Base-by-base conservation (phyloP, 2,329 filamentous ascomycete species). In the Fusarium lyarnte region DNA sequence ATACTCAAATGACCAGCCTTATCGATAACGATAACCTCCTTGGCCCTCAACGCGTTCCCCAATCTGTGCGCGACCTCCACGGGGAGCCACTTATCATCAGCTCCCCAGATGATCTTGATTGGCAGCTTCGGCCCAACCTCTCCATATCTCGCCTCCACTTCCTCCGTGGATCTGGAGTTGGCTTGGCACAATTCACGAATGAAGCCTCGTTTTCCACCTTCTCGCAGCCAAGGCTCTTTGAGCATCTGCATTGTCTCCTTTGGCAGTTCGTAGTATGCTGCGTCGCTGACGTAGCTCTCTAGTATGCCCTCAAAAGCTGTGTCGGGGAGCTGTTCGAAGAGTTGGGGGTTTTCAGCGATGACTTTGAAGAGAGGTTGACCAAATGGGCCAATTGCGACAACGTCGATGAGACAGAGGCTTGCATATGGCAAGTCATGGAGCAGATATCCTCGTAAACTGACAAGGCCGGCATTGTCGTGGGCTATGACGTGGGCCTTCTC, bases 101-200 rank as follows among this genome's bases (percentile, higher is more conserved):
- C 78, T 2, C 84, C 85, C 84, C 84, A 86, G 12, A 86, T 78
- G 9, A 86, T 76, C 65, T 79, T 82, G 9, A 85, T 80, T 1
- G 82, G 81, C 16, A 83, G 66, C 19, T 63, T 76, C 25, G 77
- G 64, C 10, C 83, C 79, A 2, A 85, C 77, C 31, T 79, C 76
- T 5, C 74, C 60, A 49, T 85, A 83, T 72, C 77, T 75, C 17
- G 71, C 76, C 58, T 84, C 83, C n/a, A 85, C 81, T 36, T 57
- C 74, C 11, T 77, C 72, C 2, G 77, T 78, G 13, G 52, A 65
- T 13, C 77, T 66, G 3, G 58, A 76, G 31, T 77, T 76, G 21
- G 77, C 77, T 19, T 78, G 77, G 5, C 77, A 78, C 59, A 86
- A 78, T 69, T 85, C 82, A 39, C 81, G 67, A 10, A 86, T 75